Base-by-base conservation (phyloP, 1,284 basidiomycete species). In the Fomes fomentarius region DNA sequence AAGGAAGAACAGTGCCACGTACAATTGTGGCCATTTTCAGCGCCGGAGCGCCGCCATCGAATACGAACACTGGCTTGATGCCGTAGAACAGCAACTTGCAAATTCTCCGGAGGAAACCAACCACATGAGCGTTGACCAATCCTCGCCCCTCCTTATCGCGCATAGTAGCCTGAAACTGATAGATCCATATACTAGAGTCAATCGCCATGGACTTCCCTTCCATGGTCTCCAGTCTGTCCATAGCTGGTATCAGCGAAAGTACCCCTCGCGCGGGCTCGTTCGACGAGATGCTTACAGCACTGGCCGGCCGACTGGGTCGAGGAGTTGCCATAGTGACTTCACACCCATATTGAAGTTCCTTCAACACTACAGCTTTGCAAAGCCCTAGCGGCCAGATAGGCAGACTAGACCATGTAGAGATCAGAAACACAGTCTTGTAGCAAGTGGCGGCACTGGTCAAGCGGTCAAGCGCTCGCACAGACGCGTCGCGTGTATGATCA, bases 111-210 rank as follows among this genome's bases (percentile, higher is more conserved):
- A 97, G 76, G 71, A 99, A 98, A 21, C 96, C 96, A 43, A 99
- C 77, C 22, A 99, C 87, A 74, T 99, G 97, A 0, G 96, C 96
- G 66, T 98, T 98, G 54, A 91, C 83, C 35, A 99, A 76, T 10
- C 85, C 93, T 22, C 88, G 84, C 14, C 97, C 97, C 56, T 98
- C 94, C 68, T 94, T 96, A 74, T 97, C 96, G 25, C 97, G 86
- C 96, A 99, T 98, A 1, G 97, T 98, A 34, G 96, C 96, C 75
- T 97, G 95, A 67, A 98, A 98, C 74, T 98, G 90, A 66, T 99
- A 99, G 57, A 99, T 89, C 97, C 97, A 99, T 63, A 99, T 98
- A 61, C 94, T 98, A 3, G 95, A 98, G 75, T 99, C 97, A 61
- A 99, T 98, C 0, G 95, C 95, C 74, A 98, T 84, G 4, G 85